Percentiles rank a stretch among this genome's conserved stretches.
Conservation (phyloP, 768 basidiomycete species). For the Naganishia friedmannii region DNA sequence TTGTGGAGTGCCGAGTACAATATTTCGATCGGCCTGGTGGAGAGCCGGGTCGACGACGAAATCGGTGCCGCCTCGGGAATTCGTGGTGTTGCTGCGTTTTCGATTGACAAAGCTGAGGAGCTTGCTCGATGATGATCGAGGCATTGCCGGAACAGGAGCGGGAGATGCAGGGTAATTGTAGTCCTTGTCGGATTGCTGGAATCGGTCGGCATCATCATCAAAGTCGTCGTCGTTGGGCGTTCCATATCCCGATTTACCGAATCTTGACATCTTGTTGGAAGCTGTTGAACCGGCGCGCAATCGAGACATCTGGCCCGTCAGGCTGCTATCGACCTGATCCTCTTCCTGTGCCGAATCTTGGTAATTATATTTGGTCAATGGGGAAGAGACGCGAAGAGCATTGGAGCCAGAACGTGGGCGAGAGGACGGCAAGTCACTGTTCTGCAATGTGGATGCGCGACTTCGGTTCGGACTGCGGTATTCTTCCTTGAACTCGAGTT, state of each 20-base stretch:
- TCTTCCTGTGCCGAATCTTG: not conserved
- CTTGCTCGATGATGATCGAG: constrained; percentile 19
- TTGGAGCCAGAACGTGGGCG: constrained; percentile 17
- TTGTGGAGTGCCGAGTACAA: not conserved
- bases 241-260: not conserved
- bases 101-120: constrained; percentile 27
- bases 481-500: constrained; percentile 15
- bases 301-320: constrained; percentile 16
- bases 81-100: constrained; percentile 23
- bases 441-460: constrained; percentile 20
- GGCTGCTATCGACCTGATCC: not conserved
- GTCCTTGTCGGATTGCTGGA: constrained; percentile 8
- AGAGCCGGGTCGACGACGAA: constrained; percentile 26
- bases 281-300: constrained; percentile 16
- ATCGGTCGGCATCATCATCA: not conserved
- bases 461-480: constrained; percentile 18
- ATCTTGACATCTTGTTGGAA: not conserved
- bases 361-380: constrained; percentile 16
- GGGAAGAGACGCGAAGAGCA: constrained; percentile 15
- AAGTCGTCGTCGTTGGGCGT: not conserved
- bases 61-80: constrained; percentile 18
- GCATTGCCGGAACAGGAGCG: not conserved
- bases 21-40: constrained; percentile 13
- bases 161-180: constrained; percentile 7
- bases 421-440: constrained; percentile 2